phyloP scores from a whole-genome alignment of 2,329 filamentous ascomycete species.

The Botrytis elliptica region DNA sequence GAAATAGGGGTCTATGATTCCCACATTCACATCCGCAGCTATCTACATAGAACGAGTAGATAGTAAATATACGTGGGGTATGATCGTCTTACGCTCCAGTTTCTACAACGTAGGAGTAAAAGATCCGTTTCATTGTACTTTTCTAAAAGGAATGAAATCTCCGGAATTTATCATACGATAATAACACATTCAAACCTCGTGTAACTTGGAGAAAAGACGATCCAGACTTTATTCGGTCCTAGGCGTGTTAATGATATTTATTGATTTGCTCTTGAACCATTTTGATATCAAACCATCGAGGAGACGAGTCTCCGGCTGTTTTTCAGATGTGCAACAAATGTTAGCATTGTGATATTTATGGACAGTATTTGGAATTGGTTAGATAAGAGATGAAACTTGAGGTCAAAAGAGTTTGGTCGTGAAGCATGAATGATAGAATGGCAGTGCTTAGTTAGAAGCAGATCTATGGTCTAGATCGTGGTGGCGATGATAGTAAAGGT shows the following conservation, averaged over 20 bases:
- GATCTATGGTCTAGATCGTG: background rate
- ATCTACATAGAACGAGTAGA: too few species aligned
- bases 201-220: too few species aligned
- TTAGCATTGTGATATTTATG: background rate
- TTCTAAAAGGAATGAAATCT: background rate
- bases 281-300: background rate
- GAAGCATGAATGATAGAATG: background rate
- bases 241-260: background rate
- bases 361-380: background rate
- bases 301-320: background rate
- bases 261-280: background rate
- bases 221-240: background rate
- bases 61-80: background rate
- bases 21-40: background rate
- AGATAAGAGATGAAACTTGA: too few species aligned
- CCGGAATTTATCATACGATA: background rate
- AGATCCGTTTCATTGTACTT: background rate
- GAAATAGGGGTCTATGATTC: background rate
- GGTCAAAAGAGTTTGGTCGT: background rate
- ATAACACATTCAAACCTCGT: background rate
- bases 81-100: background rate
- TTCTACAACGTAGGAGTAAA: background rate
- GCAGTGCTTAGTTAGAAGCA: background rate
- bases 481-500: background rate
- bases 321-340: slow-evolving; percentile 2